Percentiles rank a stretch among this genome's conserved stretches.
These are phyloP conservation scores for Ophiocordyceps sinensis DNA, from an alignment of 2,329 filamentous ascomycete genomes.

Conservation along the genomic window DNA sequence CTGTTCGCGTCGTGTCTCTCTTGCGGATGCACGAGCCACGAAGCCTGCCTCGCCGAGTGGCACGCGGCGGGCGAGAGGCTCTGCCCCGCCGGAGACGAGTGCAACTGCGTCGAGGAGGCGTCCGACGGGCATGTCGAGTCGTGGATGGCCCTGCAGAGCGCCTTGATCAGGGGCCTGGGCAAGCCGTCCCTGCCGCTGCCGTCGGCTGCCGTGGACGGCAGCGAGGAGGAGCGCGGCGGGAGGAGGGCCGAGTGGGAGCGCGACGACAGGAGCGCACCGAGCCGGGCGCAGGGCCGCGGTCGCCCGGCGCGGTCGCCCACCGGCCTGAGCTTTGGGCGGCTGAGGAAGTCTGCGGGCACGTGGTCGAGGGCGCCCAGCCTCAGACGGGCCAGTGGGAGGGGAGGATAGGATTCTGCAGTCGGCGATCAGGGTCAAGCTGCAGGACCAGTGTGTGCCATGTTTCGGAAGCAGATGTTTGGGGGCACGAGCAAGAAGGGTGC, in stretches of 20 bases:
- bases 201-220: constrained; percentile 12
- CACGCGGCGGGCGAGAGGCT: constrained; percentile 38
- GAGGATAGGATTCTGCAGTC: constrained; percentile 1
- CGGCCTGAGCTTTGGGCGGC: constrained; percentile 32
- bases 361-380: constrained; percentile 30
- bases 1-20: constrained; percentile 47
- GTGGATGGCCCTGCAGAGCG: constrained; percentile 34
- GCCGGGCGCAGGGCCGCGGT: constrained; percentile 9
- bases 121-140: constrained; percentile 43
- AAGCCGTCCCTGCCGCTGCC: constrained; percentile 13
- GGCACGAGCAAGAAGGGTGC: too few species aligned
- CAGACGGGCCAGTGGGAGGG: constrained; percentile 16
- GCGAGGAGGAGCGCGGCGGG: constrained; percentile 13
- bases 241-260: constrained; percentile 12
- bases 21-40: constrained; percentile 48
- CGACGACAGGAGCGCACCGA: constrained; percentile 10
- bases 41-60: constrained; percentile 44
- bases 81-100: constrained; percentile 52
- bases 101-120: constrained; percentile 44
- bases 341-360: constrained; percentile 32
- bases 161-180: constrained; percentile 18
- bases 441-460: too few species aligned
- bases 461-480: too few species aligned
- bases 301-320: constrained; percentile 20
- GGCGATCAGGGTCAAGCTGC: too few species aligned